A percentile compares a stretch with the other conserved stretches of the same genome.
phyloP scores from a whole-genome alignment of 2,329 filamentous ascomycete species.

The Annulohypoxylon truncatum region DNA sequence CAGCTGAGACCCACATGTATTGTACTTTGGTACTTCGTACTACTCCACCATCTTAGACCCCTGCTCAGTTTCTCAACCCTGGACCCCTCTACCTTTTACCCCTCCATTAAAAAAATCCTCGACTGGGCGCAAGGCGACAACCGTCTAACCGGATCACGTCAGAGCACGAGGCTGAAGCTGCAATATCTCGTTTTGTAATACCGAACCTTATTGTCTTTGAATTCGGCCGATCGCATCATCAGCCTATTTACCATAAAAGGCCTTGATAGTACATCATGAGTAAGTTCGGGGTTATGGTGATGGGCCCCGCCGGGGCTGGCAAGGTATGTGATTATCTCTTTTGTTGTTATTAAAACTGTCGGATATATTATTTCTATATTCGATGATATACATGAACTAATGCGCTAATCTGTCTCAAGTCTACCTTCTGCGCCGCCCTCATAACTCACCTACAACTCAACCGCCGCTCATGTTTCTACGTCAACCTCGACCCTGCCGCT shows the following conservation, averaged over 20 bases:
- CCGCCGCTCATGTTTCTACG: slow-evolving; percentile 94
- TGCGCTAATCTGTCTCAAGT: slow-evolving; percentile 58
- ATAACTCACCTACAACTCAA: slow-evolving; percentile 93
- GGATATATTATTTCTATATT: background rate
- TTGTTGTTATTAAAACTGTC: background rate
- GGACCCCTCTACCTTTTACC: slow-evolving; percentile 20
- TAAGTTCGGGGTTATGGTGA: slow-evolving; percentile 94
- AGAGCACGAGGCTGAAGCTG: slow-evolving; percentile 33
- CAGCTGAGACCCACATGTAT: slow-evolving; percentile 17
- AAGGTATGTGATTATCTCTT: slow-evolving; percentile 68
- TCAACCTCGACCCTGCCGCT: slow-evolving; percentile 97
- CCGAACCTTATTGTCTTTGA: background rate
- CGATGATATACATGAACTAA: background rate
- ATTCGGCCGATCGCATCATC: background rate
- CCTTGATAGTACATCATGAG: slow-evolving; percentile 69
- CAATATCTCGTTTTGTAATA: slow-evolving; percentile 2
- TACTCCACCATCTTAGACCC: slow-evolving; percentile 11
- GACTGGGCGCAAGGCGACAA: slow-evolving; percentile 4
- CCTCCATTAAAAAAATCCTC: slow-evolving; percentile 34
- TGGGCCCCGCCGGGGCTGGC: slow-evolving; percentile 95
- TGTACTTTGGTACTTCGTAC: background rate
- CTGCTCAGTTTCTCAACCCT: slow-evolving; percentile 11
- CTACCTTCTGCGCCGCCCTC: slow-evolving; percentile 92
- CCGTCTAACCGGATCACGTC: slow-evolving; percentile 26
- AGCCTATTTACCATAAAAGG: background rate